Evolutionary conservation across 345 rosid genomes (phyloP), one percentile per base, ranked within the genome.

Genomic region (Tarenaya hassleriana): DNA sequence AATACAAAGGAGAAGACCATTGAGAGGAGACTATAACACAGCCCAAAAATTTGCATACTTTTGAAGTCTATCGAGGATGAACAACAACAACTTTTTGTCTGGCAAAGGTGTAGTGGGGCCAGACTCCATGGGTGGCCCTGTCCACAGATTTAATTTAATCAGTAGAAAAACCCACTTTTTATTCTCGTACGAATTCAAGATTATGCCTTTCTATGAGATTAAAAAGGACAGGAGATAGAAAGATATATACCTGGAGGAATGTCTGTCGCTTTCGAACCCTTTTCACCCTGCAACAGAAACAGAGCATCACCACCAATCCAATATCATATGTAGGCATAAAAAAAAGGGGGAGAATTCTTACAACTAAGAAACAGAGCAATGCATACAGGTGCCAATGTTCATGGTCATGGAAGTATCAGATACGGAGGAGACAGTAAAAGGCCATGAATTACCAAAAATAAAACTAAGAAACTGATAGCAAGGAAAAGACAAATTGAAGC

Each of bases 1-100:
- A 60, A 47, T 8, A 47, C 41, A 37, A 20, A 29, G 51, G 13
- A 33, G 27, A 49, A 14, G 34, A 40, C 8, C 39, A 53, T 34
- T 0, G 12, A 47, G 21, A 24, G 16, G 21, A 52, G 63, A 68
- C 29, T 56, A 50, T 27, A 50, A 47, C 45, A 50, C 54, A 56
- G 52, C 16, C 34, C 21, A 69, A 52, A 59, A 63, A 61, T 62
- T 51, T 47, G 61, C 39, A 62, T 61, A 87, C 98, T 91, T 84
- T 91, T 91, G 98, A 81, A 91, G 95, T 80, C 98, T 80, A 72
- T 87, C 98, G 70, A 91, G 96, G 73, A 91, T 83, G 92, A 91
- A 91, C 75, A 81, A 69, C 78, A 91, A 79, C 81, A 91, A 81
- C 90, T 84, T 87, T 84, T 88, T 87, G 79, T 88, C 88, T 69